phyloP scores from a whole-genome alignment of 805 yeast genomes.

The Komagataella populi region DNA sequence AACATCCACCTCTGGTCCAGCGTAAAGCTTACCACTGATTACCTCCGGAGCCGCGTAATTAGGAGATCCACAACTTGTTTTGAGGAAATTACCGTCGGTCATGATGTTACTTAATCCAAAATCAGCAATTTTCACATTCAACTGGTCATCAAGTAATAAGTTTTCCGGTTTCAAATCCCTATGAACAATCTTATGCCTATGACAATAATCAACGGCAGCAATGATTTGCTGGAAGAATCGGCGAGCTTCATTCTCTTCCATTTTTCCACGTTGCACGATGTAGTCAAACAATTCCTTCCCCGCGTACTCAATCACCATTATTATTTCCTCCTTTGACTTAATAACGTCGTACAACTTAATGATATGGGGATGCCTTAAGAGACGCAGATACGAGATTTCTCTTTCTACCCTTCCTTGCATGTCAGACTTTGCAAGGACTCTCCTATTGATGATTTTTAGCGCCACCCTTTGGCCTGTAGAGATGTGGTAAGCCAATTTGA shows the following conservation, averaged over 20 bases:
- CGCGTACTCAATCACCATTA: slow-evolving; percentile 95
- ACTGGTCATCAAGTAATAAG: slow-evolving; percentile 71
- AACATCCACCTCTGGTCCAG: slow-evolving; percentile 97
- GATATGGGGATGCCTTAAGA: slow-evolving; percentile 90
- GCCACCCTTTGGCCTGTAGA: slow-evolving; percentile 91
- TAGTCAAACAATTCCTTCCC: slow-evolving; percentile 94
- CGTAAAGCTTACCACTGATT: slow-evolving; percentile 84
- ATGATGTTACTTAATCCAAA: slow-evolving; percentile 89
- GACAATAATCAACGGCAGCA: slow-evolving; percentile 94
- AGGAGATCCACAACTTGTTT: slow-evolving; percentile 93
- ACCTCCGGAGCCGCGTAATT: slow-evolving; percentile 98
- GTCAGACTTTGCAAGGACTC: slow-evolving; percentile 84
- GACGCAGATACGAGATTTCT: slow-evolving; percentile 78
- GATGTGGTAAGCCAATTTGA: slow-evolving; percentile 78
- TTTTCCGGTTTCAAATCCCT: slow-evolving; percentile 96
- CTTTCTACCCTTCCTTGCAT: slow-evolving; percentile 96
- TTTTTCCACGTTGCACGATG: slow-evolving; percentile 84
- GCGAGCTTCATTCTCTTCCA: slow-evolving; percentile 86
- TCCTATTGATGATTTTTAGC: slow-evolving; percentile 80
- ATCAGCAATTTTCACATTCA: slow-evolving; percentile 92
- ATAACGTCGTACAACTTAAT: slow-evolving; percentile 92
- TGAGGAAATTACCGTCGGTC: slow-evolving; percentile 95
- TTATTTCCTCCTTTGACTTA: slow-evolving; percentile 87
- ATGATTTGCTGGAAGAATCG: slow-evolving; percentile 93
- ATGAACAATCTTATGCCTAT: slow-evolving; percentile 91